Evolutionary conservation across 345 rosid species (phyloP).

Genomic region (Brassica incana): DNA sequence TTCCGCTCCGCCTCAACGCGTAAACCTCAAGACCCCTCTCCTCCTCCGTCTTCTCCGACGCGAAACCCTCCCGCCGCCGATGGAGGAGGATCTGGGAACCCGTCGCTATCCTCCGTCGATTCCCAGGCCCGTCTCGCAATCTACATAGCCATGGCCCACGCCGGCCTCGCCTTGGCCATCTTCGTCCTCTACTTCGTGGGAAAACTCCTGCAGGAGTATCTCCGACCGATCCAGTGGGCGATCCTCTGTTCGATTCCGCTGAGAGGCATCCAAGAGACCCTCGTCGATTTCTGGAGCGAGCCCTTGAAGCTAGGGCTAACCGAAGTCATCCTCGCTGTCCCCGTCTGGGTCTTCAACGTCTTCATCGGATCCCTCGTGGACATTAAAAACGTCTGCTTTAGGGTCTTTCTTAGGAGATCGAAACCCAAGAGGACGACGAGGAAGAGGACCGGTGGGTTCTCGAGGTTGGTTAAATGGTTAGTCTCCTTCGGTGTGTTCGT

Average conservation of each 20-base stretch:
- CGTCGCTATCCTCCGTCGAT: conserved; percentile 51
- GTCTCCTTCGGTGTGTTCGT: conserved; percentile 79
- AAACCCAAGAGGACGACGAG: conserved; percentile 42
- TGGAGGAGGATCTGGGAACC: conserved; percentile 29
- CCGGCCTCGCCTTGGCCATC: conserved; percentile 75
- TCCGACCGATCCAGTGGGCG: conserved; percentile 96
- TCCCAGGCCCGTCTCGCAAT: conserved; percentile 87
- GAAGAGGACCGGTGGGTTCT: conserved; percentile 58
- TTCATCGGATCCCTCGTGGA: conserved; percentile 75
- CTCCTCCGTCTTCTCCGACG: conserved; percentile 23
- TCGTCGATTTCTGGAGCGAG: conserved; percentile 82
- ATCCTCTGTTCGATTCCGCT: conserved; percentile 87
- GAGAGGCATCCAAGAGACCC: conserved; percentile 83
- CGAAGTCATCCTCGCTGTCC: conserved; percentile 90
- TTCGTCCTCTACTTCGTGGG: conserved; percentile 63
- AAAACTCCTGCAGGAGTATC: conserved; percentile 79
- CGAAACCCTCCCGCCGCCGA: conserved; percentile 9
- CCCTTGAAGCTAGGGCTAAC: conserved; percentile 82
- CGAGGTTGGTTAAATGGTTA: conserved; percentile 70
- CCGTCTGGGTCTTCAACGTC: conserved; percentile 64
- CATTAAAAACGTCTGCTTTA: conserved; percentile 57
- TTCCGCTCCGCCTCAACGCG: conserved; percentile 81
- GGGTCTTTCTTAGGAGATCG: conserved; percentile 57
- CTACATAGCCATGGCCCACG: conserved; percentile 98
- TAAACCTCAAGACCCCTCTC: conserved; percentile 55